Evolutionary conservation across 139 green algal genomes (phyloP).

Genomic region (Yamagishiella unicocca): DNA sequence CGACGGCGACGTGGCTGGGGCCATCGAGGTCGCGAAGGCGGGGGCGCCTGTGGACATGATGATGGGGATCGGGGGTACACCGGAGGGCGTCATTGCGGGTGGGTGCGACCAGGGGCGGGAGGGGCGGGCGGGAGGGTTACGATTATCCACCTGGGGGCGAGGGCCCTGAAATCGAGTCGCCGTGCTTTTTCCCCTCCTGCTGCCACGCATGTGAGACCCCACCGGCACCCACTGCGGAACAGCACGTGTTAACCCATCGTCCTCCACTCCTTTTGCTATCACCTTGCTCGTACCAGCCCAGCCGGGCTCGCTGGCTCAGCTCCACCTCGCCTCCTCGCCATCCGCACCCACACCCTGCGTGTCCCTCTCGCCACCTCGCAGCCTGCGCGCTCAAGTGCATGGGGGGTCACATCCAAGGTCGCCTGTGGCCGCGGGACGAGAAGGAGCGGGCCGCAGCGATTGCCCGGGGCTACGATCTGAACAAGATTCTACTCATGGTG

Average conservation of each 20-base stretch:
- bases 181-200: no score
- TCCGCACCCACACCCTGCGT: neutral
- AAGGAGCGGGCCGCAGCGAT: conserved; percentile 66
- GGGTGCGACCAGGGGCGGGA: neutral
- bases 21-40: conserved; percentile 82
- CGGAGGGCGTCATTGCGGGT: conserved; percentile 86
- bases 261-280: no score
- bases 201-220: no score
- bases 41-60: conserved; percentile 79
- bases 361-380: neutral
- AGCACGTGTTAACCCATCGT: no score
- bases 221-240: no score
- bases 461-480: conserved; percentile 61
- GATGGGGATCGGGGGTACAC: conserved; percentile 78
- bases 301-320: no score
- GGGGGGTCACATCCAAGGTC: conserved; percentile 78
- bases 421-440: conserved; percentile 76
- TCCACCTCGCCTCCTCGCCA: neutral
- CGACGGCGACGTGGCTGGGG: conserved; percentile 79
- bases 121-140: neutral
- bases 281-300: no score
- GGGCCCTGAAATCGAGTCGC: no score
- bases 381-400: conserved; percentile 81
- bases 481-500: conserved; percentile 60
- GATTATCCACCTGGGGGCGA: neutral